Conservation (phyloP, 192 early-diverging fungal species). For the Pilaira anomala region DNA sequence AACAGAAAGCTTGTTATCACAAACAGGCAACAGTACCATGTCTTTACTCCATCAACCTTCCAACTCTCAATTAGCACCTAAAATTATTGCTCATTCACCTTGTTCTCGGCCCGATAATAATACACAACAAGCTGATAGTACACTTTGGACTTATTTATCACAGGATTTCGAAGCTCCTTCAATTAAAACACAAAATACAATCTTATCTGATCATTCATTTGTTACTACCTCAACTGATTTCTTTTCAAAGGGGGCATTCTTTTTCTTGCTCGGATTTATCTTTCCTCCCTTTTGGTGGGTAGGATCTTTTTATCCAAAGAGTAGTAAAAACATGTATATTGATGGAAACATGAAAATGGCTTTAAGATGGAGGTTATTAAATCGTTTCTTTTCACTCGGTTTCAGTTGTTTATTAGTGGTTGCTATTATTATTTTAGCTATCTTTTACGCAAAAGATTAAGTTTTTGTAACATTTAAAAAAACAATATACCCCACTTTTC, state of each 20-base stretch:
- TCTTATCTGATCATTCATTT: no score
- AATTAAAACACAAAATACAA: no score
- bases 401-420: conserved; percentile 24
- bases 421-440: conserved; percentile 21
- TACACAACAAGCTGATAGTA: no score
- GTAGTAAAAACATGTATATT: neutral
- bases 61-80: neutral
- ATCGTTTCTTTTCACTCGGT: conserved; percentile 27
- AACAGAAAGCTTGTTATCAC: conserved; percentile 10
- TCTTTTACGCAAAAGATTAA: conserved; percentile 2
- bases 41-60: neutral
- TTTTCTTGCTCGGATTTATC: conserved; percentile 24
- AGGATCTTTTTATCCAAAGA: conserved; percentile 16
- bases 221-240: neutral
- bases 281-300: conserved; percentile 13
- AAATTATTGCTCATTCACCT: neutral
- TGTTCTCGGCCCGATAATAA: no score
- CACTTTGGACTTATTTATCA: no score
- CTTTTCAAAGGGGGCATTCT: conserved; percentile 16
- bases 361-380: conserved; percentile 21
- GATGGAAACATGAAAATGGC: conserved; percentile 16
- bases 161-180: no score
- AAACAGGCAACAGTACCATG: conserved; percentile 4
- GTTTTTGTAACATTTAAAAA: no score
- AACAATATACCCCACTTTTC: no score